Base-by-base conservation (phyloP, 2,329 filamentous ascomycete species). In the Nemania sp. region DNA sequence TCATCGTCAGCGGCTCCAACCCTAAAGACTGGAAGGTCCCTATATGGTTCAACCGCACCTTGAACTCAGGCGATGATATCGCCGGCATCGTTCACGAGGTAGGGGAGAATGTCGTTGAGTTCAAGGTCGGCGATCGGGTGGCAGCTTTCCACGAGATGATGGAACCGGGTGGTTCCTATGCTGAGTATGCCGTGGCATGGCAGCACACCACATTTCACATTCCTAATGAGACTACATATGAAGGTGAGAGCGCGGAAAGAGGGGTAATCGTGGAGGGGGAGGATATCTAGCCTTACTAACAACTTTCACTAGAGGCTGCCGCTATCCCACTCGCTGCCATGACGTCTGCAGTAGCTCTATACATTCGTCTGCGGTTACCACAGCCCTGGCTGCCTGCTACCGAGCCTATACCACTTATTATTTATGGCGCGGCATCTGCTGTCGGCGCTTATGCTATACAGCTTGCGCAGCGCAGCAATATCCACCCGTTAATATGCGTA, bases 401-500 rank as follows among this genome's bases (percentile, higher is more conserved):
- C 0, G 74, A 76, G 24, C 18, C 74, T 1, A 74, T 68, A 2
- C 81, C 80, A 5, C 76, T 80, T 3, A 76, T 88, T 52, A 82
- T 89, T 65, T 89, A 89, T 76, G 85, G 87, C 24, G 86, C 82
- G 0, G 81, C 85, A 1, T 84, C 84, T 0, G 83, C 88, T 0
- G 88, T 90, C 1, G 89, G 89, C 7, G 79, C 85, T 5, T 90
- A 86, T 72, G 84, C 84, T 0, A 78, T 90, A 51, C 87, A 91
- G 75, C 80, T 90, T 15, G 87, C 87, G 10, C 73, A 70, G 3
- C 79, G 80, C 6, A 83, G 82, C 66, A 86, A 88, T 74, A 87
- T 91, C 67, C 87, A 90, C 75, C 89, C 89, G 0, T 78, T 91
- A 51, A 88, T 91, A 69, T 84, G 83, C 67, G 81, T 91, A 6